Evolutionary conservation across 2,329 filamentous ascomycete genomes (phyloP).

Genomic region (Penicillium sclerotigenum): DNA sequence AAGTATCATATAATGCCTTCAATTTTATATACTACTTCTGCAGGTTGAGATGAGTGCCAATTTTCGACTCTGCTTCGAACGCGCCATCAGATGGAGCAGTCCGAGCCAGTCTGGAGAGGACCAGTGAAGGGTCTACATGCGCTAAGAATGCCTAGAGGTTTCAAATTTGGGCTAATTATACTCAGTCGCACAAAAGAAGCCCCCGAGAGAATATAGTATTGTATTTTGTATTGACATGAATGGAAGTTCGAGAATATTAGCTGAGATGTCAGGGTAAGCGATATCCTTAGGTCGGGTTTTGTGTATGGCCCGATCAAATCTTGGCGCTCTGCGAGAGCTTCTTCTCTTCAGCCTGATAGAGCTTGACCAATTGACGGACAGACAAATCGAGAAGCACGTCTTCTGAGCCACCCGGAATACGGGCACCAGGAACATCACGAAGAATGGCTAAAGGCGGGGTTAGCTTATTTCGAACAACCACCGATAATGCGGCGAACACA

Average conservation of each 20-base stretch:
- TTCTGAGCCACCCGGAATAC: slow-evolving; percentile 67
- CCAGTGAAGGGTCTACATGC: background rate
- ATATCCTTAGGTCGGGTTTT: background rate
- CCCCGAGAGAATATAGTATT: background rate
- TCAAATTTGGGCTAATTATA: too few species aligned
- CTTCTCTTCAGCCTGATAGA: slow-evolving; percentile 48
- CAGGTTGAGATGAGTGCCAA: background rate
- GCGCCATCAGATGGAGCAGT: background rate
- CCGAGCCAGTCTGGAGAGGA: too few species aligned
- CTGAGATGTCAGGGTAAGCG: background rate
- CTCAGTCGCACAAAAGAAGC: too few species aligned
- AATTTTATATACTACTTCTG: too few species aligned
- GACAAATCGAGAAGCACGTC: slow-evolving; percentile 70
- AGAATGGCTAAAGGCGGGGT: slow-evolving; percentile 52
- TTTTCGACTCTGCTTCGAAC: background rate
- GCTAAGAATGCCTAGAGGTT: background rate
- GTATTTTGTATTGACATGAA: background rate
- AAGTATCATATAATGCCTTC: too few species aligned
- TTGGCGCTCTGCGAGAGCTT: slow-evolving; percentile 30
- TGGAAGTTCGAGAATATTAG: background rate
- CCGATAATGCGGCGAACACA: slow-evolving; percentile 38
- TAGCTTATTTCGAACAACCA: slow-evolving; percentile 16
- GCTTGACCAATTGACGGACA: slow-evolving; percentile 67
- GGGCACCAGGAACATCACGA: slow-evolving; percentile 60
- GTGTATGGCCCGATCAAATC: slow-evolving; percentile 18